Evolutionary conservation across 2,329 filamentous ascomycete species (phyloP).

Genomic region (Colletotrichum liriopes): DNA sequence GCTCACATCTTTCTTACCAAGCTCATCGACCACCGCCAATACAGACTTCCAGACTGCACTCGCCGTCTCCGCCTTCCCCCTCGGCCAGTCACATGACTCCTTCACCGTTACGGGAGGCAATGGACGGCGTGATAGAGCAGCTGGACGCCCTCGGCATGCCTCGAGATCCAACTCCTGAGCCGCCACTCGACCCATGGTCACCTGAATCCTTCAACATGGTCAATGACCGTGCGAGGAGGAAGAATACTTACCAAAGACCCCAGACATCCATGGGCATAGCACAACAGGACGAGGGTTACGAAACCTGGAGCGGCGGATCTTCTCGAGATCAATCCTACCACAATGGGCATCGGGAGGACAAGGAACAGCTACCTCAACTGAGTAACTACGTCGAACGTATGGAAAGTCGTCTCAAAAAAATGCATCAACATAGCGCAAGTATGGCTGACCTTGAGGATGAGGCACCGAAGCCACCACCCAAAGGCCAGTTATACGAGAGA

Average conservation of each 20-base stretch:
- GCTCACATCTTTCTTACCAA: slow-evolving; percentile 56
- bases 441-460: slow-evolving; percentile 62
- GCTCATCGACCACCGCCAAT: slow-evolving; percentile 56
- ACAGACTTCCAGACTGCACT: slow-evolving; percentile 71
- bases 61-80: slow-evolving; percentile 79
- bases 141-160: slow-evolving; percentile 86
- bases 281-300: slow-evolving; percentile 73
- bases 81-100: slow-evolving; percentile 81
- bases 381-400: slow-evolving; percentile 93
- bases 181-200: slow-evolving; percentile 84
- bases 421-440: slow-evolving; percentile 74
- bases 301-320: slow-evolving; percentile 70
- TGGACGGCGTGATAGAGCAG: slow-evolving; percentile 98
- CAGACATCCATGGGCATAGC: slow-evolving; percentile 83
- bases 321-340: slow-evolving; percentile 64
- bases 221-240: slow-evolving; percentile 57
- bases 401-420: slow-evolving; percentile 84
- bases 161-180: slow-evolving; percentile 68
- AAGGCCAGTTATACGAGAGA: slow-evolving; percentile 65
- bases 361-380: slow-evolving; percentile 77
- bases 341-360: slow-evolving; percentile 60
- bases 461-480: slow-evolving; percentile 76
- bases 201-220: slow-evolving; percentile 85
- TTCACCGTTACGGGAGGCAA: slow-evolving; percentile 92
- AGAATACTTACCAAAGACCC: slow-evolving; percentile 64